Evolutionary conservation across 768 basidiomycete genomes (phyloP), one percentile per base, ranked within the genome.

Genomic region (Pisolithus microcarpus): DNA sequence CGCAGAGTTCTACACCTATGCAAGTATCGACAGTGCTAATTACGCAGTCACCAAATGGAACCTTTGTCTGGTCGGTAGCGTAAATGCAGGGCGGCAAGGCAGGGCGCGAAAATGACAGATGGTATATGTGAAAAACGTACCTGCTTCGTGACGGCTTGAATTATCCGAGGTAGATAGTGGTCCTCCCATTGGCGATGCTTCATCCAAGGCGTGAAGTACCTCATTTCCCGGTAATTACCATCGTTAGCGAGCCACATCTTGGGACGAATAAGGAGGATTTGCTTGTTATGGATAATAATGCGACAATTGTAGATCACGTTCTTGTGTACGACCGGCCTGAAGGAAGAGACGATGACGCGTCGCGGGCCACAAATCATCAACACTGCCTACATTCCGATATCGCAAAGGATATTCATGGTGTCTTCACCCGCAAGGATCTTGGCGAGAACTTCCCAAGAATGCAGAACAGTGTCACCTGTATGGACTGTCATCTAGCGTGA

Each of bases 221-320:
- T 72, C 60, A 87, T 72, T 65, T 85, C 83, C 24, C 96, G 87
- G 66, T 99, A 99, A 63, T 98, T 98, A 4, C 96, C 96, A 60
- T 96, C 92, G 63, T 98, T 98, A 1, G 96, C 96, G 42, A 99
- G 75, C 96, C 96, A 99, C 94, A 99, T 94, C 73, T 98, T 99
- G 0, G 96, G 96, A 21, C 96, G 83, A 56, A 99, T 98, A 55
- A 97, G 81, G 1, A 97, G 70, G 53, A 99, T 93, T 70, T 90
- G 79, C 50, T 81, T 76, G 69, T 93, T 76, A 62, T 91, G 79
- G 39, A 94, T 81, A 64, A 98, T 85, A 34, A 98, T 76, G 18
- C 96, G 85, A 66, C 92, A 96, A 63, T 99, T 99, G 72, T 97
- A 98, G 56, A 87, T 94, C 43, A 93, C 92, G 64, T 96, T 98